Conservation (phyloP, 805 yeast species). For the Zygotorulaspora florentina region DNA sequence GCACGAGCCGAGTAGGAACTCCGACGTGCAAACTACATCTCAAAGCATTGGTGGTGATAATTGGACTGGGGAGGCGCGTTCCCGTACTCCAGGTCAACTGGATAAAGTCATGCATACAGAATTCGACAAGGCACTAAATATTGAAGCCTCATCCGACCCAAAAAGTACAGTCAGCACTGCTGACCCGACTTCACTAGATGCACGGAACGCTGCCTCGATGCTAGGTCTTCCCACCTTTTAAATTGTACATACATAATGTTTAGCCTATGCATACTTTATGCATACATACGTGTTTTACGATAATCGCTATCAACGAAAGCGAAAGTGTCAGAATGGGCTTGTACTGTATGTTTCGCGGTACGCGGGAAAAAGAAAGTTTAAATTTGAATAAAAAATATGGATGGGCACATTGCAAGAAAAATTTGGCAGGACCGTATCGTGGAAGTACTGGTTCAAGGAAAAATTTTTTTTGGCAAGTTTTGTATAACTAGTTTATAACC, state of each 20-base stretch:
- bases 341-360: conserved; percentile 13
- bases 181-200: conserved; percentile 48
- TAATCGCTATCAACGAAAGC: not conserved
- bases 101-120: conserved; percentile 25
- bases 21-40: conserved; percentile 28
- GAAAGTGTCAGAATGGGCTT: conserved; percentile 10
- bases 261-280: conserved; percentile 1
- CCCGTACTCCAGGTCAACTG: conserved; percentile 14
- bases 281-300: not conserved
- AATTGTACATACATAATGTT: conserved; percentile 1
- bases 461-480: conserved; percentile 9
- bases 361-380: conserved; percentile 11
- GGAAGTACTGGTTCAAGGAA: conserved; percentile 4
- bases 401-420: conserved; percentile 2
- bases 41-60: conserved; percentile 51
- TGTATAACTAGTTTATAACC: not conserved
- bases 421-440: conserved; percentile 3
- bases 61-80: conserved; percentile 54
- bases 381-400: conserved; percentile 3
- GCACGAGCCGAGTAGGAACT: conserved; percentile 3
- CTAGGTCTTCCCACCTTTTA: conserved; percentile 73
- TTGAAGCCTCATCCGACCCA: conserved; percentile 24
- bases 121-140: conserved; percentile 20
- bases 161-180: not conserved
- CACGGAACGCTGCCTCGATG: conserved; percentile 76